A percentile compares a stretch with the other conserved stretches of the same genome.
Evolutionary conservation across 495 filamentous ascomycete species (phyloP).

Genomic region (Xylaria acuta): DNA sequence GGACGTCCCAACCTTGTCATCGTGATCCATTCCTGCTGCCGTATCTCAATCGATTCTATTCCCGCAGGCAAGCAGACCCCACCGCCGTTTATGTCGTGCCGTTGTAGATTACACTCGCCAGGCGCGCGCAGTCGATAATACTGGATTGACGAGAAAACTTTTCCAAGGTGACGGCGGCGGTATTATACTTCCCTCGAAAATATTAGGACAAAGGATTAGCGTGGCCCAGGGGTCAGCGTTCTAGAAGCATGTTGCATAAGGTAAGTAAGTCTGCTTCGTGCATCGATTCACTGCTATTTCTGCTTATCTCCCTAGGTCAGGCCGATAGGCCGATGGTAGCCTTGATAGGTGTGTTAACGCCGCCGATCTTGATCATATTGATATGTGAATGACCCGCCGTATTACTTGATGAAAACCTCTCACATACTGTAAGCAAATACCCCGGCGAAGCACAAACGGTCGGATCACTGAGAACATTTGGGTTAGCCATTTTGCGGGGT

Average conservation of each 20-base stretch:
- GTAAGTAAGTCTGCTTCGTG: too few relatives aligned
- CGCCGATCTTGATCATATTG: conserved; percentile 17
- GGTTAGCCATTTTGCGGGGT: conserved; percentile 16
- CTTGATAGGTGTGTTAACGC: not conserved
- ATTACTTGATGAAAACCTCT: conserved; percentile 19
- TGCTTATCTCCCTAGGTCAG: conserved; percentile 12
- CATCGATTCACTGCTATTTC: not conserved
- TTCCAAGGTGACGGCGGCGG: not conserved
- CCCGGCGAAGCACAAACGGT: not conserved
- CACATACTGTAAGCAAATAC: conserved; percentile 4
- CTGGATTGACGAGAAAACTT: not conserved
- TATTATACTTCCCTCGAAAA: conserved; percentile 12
- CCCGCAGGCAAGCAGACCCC: not conserved
- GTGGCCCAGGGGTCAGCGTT: not conserved
- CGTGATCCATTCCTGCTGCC: conserved; percentile 3
- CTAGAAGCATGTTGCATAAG: conserved; percentile 1
- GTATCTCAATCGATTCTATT: not conserved
- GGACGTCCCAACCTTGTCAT: conserved; percentile 3
- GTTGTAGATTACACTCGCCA: not conserved
- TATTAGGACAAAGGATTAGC: too few relatives aligned
- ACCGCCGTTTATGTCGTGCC: not conserved
- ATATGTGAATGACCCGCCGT: not conserved
- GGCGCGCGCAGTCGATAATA: not conserved
- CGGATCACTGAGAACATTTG: not conserved
- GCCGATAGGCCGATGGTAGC: conserved; percentile 17